Percentiles rank a stretch among this genome's conserved stretches.
These are phyloP conservation scores for Aspergillus conjunctus DNA, from an alignment of 495 filamentous ascomycete species.

Conservation along the genomic window DNA sequence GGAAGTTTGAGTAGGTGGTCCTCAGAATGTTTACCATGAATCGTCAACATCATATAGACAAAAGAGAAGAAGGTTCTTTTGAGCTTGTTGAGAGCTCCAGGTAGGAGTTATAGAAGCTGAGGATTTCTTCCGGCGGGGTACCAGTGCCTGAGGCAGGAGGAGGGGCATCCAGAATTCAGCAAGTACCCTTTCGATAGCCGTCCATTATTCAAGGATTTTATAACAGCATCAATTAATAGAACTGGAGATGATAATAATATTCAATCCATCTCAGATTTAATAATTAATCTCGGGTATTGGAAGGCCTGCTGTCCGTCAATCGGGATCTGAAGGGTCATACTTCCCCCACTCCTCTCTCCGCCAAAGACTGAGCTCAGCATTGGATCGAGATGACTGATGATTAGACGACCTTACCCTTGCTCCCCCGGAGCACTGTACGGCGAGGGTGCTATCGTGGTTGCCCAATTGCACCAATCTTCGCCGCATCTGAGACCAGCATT, in stretches of 20 bases:
- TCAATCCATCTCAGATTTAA: too few relatives aligned
- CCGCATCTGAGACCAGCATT: background rate
- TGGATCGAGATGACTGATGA: slow-evolving; percentile 1
- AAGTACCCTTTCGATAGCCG: too few relatives aligned
- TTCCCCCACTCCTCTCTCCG: background rate
- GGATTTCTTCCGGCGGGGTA: slow-evolving; percentile 19
- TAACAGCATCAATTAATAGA: too few relatives aligned
- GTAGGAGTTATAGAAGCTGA: background rate
- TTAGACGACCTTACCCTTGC: background rate
- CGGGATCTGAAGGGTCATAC: too few relatives aligned
- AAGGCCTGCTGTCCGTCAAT: too few relatives aligned
- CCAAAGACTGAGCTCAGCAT: background rate
- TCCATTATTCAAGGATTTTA: too few relatives aligned
- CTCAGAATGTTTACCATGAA: background rate
- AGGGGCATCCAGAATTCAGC: background rate
- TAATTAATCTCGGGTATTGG: too few relatives aligned
- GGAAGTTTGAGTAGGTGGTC: background rate
- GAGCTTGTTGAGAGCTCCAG: background rate
- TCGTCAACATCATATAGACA: background rate
- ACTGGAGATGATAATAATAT: too few relatives aligned
- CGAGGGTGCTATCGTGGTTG: background rate
- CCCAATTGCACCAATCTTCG: background rate
- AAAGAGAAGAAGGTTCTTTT: background rate
- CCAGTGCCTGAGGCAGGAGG: slow-evolving; percentile 11
- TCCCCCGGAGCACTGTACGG: background rate